These are phyloP conservation scores for Entoloma clypeatum DNA, from an alignment of 1,284 basidiomycete genomes.

Conservation along the genomic window DNA sequence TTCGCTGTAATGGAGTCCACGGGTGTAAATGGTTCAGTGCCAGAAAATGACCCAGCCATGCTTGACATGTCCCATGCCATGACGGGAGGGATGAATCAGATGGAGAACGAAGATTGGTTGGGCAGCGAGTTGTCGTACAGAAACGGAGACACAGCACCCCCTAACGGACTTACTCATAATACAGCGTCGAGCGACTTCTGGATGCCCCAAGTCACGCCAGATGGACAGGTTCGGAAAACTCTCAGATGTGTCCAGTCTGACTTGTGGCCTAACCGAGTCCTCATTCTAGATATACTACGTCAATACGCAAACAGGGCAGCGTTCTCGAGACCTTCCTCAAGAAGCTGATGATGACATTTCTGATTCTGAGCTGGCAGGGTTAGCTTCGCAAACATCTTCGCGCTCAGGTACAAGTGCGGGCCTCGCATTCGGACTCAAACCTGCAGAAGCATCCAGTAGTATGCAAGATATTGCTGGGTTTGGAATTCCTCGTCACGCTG, in stretches of 20 bases:
- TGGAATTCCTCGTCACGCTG: conserved; percentile 52
- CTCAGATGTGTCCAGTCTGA: conserved; percentile 1
- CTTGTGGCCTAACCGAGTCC: conserved; percentile 9
- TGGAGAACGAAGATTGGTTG: conserved; percentile 46
- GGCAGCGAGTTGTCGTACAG: conserved; percentile 36
- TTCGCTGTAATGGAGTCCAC: conserved; percentile 48
- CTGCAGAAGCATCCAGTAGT: conserved; percentile 26
- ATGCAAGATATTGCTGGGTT: conserved; percentile 48
- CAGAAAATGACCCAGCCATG: conserved; percentile 31
- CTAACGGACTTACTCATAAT: conserved; percentile 24
- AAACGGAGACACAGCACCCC: conserved; percentile 24
- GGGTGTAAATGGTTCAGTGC: conserved; percentile 26
- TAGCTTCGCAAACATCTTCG: conserved; percentile 53
- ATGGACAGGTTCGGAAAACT: conserved; percentile 60
- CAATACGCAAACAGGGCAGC: conserved; percentile 88
- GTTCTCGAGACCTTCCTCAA: conserved; percentile 80
- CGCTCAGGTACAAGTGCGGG: conserved; percentile 52
- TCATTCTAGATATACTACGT: conserved; percentile 81
- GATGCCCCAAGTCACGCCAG: conserved; percentile 69
- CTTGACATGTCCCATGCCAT: conserved; percentile 50
- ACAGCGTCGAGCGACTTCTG: conserved; percentile 66
- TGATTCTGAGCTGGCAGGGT: conserved; percentile 55
- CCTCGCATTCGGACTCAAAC: conserved; percentile 41
- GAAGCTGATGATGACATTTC: conserved; percentile 61
- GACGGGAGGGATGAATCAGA: conserved; percentile 38